Evolutionary conservation across 805 yeast species (phyloP), one percentile per base, ranked within the genome.

Genomic region (Saturnispora quitensis): DNA sequence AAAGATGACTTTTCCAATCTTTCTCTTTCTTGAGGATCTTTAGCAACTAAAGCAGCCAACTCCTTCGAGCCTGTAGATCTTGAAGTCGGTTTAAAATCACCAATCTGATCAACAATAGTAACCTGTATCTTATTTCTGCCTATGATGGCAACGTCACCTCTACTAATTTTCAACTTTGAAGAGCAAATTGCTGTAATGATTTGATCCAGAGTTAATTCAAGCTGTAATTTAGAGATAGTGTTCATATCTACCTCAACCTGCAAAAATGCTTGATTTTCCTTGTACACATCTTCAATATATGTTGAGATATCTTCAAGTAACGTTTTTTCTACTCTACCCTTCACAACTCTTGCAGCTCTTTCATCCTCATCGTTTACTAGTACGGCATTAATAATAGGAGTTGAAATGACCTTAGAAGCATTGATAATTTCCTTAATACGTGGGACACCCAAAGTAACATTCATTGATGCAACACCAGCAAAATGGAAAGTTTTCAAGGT

Each of bases 381-480:
- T 9, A 86, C 89, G 2, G 97, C 95, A 59, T 91, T 89, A 65
- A 93, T 93, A 65, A 93, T 93, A 1, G 99, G 99, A 7, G 99
- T 93, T 6, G 96, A 88, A 60, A 93, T 93, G 18, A 81, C 80
- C 67, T 93, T 93, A 18, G 97, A 87, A 3, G 99, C 99, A 67
- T 93, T 93, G 67, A 93, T 93, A 67, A 93, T 93, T 74, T 93
- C 99, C 71, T 93, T 93, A 67, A 93, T 91, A 79, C 99, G 97
- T 47, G 99, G 99, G 50, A 93, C 99, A 80, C 99, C 99, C 60
- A 93, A 78, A 0, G 99, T 93, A 58, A 91, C 96, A 73, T 93
- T 93, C 97, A 91, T 93, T 45, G 96, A 86, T 35, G 99, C 98
- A 53, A 93, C 99, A 77, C 99, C 99, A 62, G 99, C 99, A 77